Evolutionary conservation across 345 rosid species (phyloP), one percentile per base, ranked within the genome.

Genomic region (Bretschneidera sinensis): DNA sequence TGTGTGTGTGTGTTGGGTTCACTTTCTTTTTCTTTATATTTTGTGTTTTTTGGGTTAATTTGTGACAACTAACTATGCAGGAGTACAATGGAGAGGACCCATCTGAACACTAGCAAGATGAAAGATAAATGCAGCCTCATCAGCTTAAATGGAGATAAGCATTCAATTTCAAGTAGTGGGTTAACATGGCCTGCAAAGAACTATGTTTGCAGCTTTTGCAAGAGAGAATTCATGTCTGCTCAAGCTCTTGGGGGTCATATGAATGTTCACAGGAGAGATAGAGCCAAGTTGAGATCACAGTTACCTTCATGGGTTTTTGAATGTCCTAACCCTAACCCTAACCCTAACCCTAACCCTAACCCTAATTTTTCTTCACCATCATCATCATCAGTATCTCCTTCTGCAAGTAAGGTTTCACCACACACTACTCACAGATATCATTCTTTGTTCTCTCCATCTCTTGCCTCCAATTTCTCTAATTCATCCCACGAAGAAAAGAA

Each of bases 171-270:
- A n/a, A n/a, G n/a, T n/a, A 14, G 16, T 39, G 45, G 45, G 45
- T 39, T 39, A 39, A 39, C 75, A 62, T 78, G 80, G 85, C 80
- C 85, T 59, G 78, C 81, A 33, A 78, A 78, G 50, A 80, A 80
- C 68, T 84, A 81, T 67, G 55, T 69, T 47, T 84, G 89, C 61
- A 81, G 66, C 73, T 84, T 81, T 63, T 84, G 89, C 60, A 73
- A 71, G 63, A 69, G 86, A 67, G 79, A 75, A 22, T 84, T 84
- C 63, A 79, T 60, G 69, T 79, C 89, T 24, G 89, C 89, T 70
- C 89, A 84, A 77, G 89, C 89, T 47, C 83, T 85, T 54, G 90
- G 90, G 19, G 90, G 90, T n/a, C 90, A 84, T 60, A 84, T 81
- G 90, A 84, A 84, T 59, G 84, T 84, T n/a, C 89, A 84, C 55